phyloP scores from a whole-genome alignment of 345 rosid genomes.

The Pistacia integerrima region DNA sequence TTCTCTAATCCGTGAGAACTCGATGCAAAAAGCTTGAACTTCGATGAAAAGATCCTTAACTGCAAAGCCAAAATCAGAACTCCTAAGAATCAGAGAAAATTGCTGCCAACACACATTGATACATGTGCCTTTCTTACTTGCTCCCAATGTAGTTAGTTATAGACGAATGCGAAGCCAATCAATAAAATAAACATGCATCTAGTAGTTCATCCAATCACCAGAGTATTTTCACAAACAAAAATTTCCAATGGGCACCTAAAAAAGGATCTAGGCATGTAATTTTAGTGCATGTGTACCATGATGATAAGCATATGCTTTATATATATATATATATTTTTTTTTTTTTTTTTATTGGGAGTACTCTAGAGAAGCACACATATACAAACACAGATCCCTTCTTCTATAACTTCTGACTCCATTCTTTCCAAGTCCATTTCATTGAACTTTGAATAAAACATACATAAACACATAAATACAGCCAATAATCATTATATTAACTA shows the following conservation, averaged over 20 bases:
- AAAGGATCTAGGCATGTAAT: neutral
- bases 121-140: neutral
- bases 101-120: neutral
- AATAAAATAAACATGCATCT: neutral
- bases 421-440: neutral
- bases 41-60: conserved; percentile 93
- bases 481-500: neutral
- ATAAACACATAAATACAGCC: neutral
- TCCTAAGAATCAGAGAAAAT: neutral
- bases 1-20: conserved; percentile 88
- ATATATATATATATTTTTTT: too few species aligned
- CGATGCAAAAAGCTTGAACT: conserved; percentile 97
- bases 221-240: neutral
- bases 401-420: neutral
- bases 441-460: neutral
- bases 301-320: neutral
- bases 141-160: neutral
- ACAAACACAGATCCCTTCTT: neutral
- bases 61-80: conserved; percentile 41
- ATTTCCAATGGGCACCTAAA: neutral
- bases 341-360: too few species aligned
- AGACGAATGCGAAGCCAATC: neutral
- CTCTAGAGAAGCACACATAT: neutral
- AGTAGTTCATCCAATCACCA: neutral
- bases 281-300: neutral